Base-by-base conservation (phyloP, 2,329 filamentous ascomycete species). In the Zymoseptoria tritici region DNA sequence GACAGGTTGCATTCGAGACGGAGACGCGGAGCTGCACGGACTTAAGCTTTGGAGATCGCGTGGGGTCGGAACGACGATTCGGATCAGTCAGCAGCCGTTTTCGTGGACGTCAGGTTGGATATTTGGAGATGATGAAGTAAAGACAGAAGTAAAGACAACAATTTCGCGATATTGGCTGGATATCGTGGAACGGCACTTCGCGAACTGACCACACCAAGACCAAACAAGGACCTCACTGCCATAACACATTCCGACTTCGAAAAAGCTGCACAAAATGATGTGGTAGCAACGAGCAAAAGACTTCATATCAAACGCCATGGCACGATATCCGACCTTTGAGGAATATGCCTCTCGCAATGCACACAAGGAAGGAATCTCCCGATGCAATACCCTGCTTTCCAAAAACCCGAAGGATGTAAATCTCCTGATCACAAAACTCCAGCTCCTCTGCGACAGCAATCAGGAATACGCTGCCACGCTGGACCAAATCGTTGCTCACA, bases 281-380 rank as follows among this genome's bases (percentile, higher is more conserved):
- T 42, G 42, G 54, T 55, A 24, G 53, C 42, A 49, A 24, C 49
- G 29, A 49, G 54, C n/a, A 22, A 42, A 49, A 22, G 29, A 46
- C 42, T 36, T 49, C 31, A 46, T 55, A 22, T 21, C 31, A n/a
- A 22, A 24, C 26, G 65, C n/a, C 46, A 72, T 72, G 71, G 71
- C 70, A 31, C 68, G 68, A 13, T 71, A 69, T 52, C 71, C 71
- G n/a, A 68, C 66, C 4, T 71, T 70, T 57, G 70, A 71, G 42
- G 71, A 72, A 57, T 71, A 72, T 57, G 60, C 64, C 29, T 63
- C 62, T 55, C 60, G 60, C 4, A 65, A 67, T 29, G 69, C 69
- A 49, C 70, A 66, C 54, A 58, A 57, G 19, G 70, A 72, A 29
- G 72, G 72, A 52, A 65, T 73, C 55, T 62, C 68, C 31, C 70